Conservation (phyloP, 2,329 filamentous ascomycete species). For the Arthrinium puccinioides region DNA sequence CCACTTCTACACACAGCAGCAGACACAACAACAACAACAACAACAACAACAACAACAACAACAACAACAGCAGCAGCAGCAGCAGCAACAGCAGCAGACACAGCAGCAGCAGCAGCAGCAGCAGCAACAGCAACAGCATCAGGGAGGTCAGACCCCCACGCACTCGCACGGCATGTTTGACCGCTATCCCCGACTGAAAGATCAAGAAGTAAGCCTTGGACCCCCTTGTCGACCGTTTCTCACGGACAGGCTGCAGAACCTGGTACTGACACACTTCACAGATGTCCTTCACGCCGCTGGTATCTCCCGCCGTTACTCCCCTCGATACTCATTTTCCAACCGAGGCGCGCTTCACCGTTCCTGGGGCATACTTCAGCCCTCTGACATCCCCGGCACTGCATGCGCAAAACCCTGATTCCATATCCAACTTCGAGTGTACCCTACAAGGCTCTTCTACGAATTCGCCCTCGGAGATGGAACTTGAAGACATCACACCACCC, state of each 20-base stretch:
- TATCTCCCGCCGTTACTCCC: slow-evolving; percentile 78
- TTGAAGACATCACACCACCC: slow-evolving; percentile 32
- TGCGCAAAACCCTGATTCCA: slow-evolving; percentile 52
- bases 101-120: slow-evolving; percentile 2
- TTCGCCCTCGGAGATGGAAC: slow-evolving; percentile 52
- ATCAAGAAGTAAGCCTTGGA: no score
- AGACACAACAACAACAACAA: neutral
- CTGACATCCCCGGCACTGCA: slow-evolving; percentile 74
- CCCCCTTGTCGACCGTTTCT: no score
- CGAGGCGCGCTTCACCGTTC: slow-evolving; percentile 52
- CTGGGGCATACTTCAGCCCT: slow-evolving; percentile 73
- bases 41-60: neutral
- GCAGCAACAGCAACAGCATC: slow-evolving; percentile 1
- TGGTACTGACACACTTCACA: no score
- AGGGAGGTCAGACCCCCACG: slow-evolving; percentile 37
- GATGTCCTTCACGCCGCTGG: slow-evolving; percentile 74
- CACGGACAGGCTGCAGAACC: no score
- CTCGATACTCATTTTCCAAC: slow-evolving; percentile 63
- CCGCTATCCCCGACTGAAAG: slow-evolving; percentile 57
- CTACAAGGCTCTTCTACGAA: slow-evolving; percentile 34
- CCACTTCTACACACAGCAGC: slow-evolving; percentile 51
- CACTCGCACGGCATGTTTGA: slow-evolving; percentile 60
- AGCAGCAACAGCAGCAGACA: slow-evolving; percentile 1
- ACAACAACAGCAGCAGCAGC: slow-evolving; percentile 1
- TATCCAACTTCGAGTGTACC: slow-evolving; percentile 35